Evolutionary conservation across 805 yeast genomes (phyloP), one percentile per base, ranked within the genome.

Genomic region (Ogataea paradorogensis): DNA sequence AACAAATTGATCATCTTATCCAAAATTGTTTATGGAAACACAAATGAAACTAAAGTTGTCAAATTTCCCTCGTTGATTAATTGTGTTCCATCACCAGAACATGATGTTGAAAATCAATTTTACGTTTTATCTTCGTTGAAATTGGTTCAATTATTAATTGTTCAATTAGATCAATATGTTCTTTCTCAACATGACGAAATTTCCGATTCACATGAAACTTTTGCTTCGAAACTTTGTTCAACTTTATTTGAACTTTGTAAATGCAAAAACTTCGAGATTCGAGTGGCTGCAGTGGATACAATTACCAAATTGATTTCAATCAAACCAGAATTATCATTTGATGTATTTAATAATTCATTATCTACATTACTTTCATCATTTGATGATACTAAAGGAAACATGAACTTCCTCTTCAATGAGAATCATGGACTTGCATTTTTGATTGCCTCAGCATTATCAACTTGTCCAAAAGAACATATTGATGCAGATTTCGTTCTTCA

Each of bases 281-380:
- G 81, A 42, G 58, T 70, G 5, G 58, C 64, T 27, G 61, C 79
- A 0, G 62, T 60, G 26, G 67, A 68, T 28, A 54, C 47, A 48
- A 63, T 52, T 51, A 66, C 45, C 21, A 49, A 30, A 51, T 50
- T 54, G 55, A 55, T 48, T 65, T 74, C 27, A 50, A 58, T 42
- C 42, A 66, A 47, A 38, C 67, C 66, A 3, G 64, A 61, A 30
- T 34, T 59, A 11, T 43, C 59, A 4, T 52, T 45, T 35, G 47
- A 42, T 21, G 51, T 61, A 1, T 31, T 74, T 22, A 59, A 65
- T 21, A 64, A 59, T 10, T 53, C 71, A 0, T 52, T 73, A 9
- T 63, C 59, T 15, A 48, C 56, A 2, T 56, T 71, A 1, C 46
- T 65, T 4, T 48, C 51, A 1, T 63, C 65, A 7, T 50, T 74